phyloP scores from a whole-genome alignment of 257 asterid genomes.

The Verbena officinalis region DNA sequence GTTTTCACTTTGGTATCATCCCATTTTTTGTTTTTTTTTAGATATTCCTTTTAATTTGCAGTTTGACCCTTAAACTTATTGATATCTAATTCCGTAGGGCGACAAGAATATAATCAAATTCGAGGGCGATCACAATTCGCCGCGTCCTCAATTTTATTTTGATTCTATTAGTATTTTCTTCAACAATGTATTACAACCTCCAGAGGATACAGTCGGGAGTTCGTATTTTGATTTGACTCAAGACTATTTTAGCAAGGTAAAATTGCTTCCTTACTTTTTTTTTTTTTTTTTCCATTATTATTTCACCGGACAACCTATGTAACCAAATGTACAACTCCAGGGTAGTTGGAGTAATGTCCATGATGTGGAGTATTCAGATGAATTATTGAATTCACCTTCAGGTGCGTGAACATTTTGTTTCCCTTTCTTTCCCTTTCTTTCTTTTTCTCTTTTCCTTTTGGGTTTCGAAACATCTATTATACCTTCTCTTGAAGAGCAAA shows the following conservation, averaged over 20 bases:
- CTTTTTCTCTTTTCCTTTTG: neutral
- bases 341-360: constrained; percentile 55
- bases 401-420: constrained; percentile 43
- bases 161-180: constrained; percentile 86
- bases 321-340: constrained; percentile 35
- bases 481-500: neutral
- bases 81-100: constrained; percentile 51
- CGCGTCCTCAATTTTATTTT: constrained; percentile 85
- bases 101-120: constrained; percentile 88
- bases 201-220: constrained; percentile 54
- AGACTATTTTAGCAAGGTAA: constrained; percentile 63
- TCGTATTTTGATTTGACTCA: constrained; percentile 54
- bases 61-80: neutral
- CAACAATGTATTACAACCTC: constrained; percentile 90
- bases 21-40: neutral
- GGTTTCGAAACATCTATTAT: neutral
- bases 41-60: neutral
- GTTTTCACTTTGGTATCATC: neutral
- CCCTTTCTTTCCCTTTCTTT: no score
- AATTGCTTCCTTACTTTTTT: neutral
- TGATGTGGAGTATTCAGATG: constrained; percentile 54
- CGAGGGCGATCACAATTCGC: constrained; percentile 92
- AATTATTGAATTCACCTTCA: constrained; percentile 38
- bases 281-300: no score
- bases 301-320: neutral